Conservation (phyloP, 495 filamentous ascomycete species). For the Podospora australis region DNA sequence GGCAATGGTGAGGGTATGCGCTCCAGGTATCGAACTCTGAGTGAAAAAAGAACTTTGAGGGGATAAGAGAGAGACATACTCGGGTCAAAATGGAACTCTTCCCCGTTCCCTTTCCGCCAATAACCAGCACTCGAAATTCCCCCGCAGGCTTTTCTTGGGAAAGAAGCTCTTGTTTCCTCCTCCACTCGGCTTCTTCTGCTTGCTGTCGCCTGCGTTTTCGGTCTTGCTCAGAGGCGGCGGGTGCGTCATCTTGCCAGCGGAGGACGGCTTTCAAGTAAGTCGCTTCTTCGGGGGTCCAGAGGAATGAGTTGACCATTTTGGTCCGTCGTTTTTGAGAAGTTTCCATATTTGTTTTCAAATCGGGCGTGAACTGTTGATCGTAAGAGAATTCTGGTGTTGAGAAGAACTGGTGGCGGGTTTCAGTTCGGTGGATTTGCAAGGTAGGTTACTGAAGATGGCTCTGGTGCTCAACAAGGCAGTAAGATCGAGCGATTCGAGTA, state of each 20-base stretch:
- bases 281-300: slow-evolving; percentile 36
- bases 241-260: slow-evolving; percentile 29
- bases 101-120: slow-evolving; percentile 35
- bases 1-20: too few relatives aligned
- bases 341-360: neutral
- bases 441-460: too few relatives aligned
- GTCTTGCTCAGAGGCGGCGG: slow-evolving; percentile 6
- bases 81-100: slow-evolving; percentile 38
- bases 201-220: neutral
- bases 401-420: too few relatives aligned
- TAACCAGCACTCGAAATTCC: slow-evolving; percentile 36
- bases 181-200: neutral
- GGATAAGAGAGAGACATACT: slow-evolving; percentile 17
- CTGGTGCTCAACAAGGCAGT: too few relatives aligned
- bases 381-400: too few relatives aligned
- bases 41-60: slow-evolving; percentile 1
- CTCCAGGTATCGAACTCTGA: too few relatives aligned
- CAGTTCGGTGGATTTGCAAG: too few relatives aligned
- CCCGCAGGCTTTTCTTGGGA: slow-evolving; percentile 16
- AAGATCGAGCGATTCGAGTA: too few relatives aligned
- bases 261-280: slow-evolving; percentile 38
- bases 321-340: too few relatives aligned
- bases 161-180: neutral
- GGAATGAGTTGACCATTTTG: slow-evolving; percentile 26
- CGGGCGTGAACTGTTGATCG: neutral